Evolutionary conservation across 371 early-diverging fungal genomes (phyloP).

Genomic region (Rhizomucor miehei): DNA sequence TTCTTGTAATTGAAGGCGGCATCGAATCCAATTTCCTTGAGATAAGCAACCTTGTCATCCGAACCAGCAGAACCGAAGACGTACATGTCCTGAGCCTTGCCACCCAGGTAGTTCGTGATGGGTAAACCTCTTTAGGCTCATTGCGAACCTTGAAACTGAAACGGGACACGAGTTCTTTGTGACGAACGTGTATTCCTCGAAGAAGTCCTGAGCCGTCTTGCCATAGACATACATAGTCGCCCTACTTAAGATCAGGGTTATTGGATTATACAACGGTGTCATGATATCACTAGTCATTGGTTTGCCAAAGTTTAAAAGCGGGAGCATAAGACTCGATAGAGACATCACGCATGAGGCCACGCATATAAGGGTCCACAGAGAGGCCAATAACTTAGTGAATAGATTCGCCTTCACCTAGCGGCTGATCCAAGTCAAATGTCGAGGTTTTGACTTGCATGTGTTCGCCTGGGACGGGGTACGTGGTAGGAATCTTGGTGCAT

Average conservation of each 20-base stretch:
- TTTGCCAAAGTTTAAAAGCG: conserved; percentile 53
- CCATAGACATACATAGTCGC: conserved; percentile 65
- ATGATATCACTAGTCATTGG: conserved; percentile 61
- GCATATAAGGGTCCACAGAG: conserved; percentile 51
- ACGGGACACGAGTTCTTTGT: conserved; percentile 15
- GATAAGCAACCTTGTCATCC: conserved; percentile 73
- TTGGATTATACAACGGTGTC: conserved; percentile 59
- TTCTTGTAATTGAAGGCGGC: conserved; percentile 86
- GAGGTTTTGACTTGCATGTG: conserved; percentile 43
- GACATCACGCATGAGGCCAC: conserved; percentile 62
- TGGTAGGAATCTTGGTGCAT: conserved; percentile 38
- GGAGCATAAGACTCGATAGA: conserved; percentile 41
- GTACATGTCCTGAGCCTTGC: conserved; percentile 62
- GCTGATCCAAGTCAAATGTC: conserved; percentile 41
- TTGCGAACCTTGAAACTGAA: conserved; percentile 31
- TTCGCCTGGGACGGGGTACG: conserved; percentile 38
- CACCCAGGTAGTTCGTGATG: conserved; percentile 50
- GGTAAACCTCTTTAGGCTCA: conserved; percentile 44
- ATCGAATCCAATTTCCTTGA: conserved; percentile 67
- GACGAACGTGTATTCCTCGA: conserved; percentile 51
- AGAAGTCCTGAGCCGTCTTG: conserved; percentile 47
- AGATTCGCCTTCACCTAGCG: conserved; percentile 51
- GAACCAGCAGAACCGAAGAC: conserved; percentile 82
- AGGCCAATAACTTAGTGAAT: conserved; percentile 46
- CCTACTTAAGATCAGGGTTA: conserved; percentile 52